Conservation (phyloP, 305 asterid species). For the Stenogyne calaminthoides region DNA sequence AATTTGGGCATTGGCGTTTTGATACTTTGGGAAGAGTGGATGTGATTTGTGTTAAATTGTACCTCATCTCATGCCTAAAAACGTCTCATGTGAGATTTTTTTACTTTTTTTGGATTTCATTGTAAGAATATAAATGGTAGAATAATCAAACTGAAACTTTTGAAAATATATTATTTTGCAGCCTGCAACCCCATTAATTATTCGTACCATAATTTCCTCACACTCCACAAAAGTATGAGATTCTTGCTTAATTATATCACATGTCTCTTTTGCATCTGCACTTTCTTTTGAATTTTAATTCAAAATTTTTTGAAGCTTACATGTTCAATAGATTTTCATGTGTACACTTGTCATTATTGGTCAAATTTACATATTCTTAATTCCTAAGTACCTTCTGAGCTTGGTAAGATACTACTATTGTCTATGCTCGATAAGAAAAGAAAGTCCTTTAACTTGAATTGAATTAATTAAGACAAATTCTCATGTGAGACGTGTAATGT, state of each 20-base stretch:
- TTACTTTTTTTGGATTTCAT: too few species aligned
- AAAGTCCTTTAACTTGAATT: too few species aligned
- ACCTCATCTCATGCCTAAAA: too few species aligned
- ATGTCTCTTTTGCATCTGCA: constrained; percentile 29
- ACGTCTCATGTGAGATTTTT: too few species aligned
- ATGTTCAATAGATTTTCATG: constrained; percentile 35
- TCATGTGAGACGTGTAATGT: too few species aligned
- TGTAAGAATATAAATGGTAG: constrained; percentile 22
- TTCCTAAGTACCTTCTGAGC: constrained; percentile 8
- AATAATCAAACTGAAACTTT: constrained; percentile 41
- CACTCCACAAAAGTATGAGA: constrained; percentile 43
- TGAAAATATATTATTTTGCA: constrained; percentile 28
- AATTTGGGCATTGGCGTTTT: too few species aligned
- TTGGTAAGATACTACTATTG: too few species aligned
- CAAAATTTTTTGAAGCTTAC: constrained; percentile 6
- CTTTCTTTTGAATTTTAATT: constrained; percentile 22
- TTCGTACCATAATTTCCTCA: constrained; percentile 33
- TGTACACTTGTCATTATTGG: constrained; percentile 23
- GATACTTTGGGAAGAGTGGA: too few species aligned
- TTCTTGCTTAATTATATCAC: constrained; percentile 41
- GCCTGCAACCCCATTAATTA: constrained; percentile 20
- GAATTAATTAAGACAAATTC: too few species aligned
- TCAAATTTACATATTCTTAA: constrained; percentile 27
- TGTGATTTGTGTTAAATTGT: too few species aligned
- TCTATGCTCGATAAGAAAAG: too few species aligned